Evolutionary conservation across 2,329 filamentous ascomycete genomes (phyloP).

Genomic region (Aspergillus ustus): DNA sequence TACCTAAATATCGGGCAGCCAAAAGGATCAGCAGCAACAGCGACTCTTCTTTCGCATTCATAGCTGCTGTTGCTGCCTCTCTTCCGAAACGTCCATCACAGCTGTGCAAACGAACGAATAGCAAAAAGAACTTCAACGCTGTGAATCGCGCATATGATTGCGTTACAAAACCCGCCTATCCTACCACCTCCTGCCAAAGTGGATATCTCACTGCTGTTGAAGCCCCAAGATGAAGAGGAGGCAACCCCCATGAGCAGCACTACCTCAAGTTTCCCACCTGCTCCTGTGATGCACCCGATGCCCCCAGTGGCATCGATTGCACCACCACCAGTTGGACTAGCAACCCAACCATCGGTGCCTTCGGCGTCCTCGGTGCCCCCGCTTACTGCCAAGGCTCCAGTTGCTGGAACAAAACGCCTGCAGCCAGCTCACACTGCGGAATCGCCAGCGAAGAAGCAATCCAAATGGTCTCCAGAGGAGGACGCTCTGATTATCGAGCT

Average conservation of each 20-base stretch:
- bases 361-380: constrained; percentile 35
- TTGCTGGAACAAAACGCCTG: constrained; percentile 46
- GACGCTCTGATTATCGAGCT: constrained; percentile 93
- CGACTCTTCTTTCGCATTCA: neutral
- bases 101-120: constrained; percentile 9
- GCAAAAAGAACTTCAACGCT: constrained; percentile 9
- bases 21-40: constrained; percentile 8
- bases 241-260: constrained; percentile 34
- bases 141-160: constrained; percentile 48
- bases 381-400: constrained; percentile 34
- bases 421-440: constrained; percentile 54
- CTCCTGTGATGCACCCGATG: constrained; percentile 29
- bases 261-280: constrained; percentile 39
- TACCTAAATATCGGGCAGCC: constrained; percentile 16
- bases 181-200: constrained; percentile 66
- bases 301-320: constrained; percentile 34
- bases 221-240: constrained; percentile 57
- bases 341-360: constrained; percentile 30
- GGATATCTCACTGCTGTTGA: constrained; percentile 93
- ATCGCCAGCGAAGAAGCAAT: constrained; percentile 88
- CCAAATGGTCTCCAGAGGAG: constrained; percentile 94
- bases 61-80: constrained; percentile 14
- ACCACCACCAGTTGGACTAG: constrained; percentile 24
- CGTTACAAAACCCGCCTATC: constrained; percentile 46
- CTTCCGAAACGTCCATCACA: constrained; percentile 3